A percentile compares a stretch with the other conserved stretches of the same genome.
phyloP scores from a whole-genome alignment of 352 stramenopile species.

The Ophiocytium majus region DNA sequence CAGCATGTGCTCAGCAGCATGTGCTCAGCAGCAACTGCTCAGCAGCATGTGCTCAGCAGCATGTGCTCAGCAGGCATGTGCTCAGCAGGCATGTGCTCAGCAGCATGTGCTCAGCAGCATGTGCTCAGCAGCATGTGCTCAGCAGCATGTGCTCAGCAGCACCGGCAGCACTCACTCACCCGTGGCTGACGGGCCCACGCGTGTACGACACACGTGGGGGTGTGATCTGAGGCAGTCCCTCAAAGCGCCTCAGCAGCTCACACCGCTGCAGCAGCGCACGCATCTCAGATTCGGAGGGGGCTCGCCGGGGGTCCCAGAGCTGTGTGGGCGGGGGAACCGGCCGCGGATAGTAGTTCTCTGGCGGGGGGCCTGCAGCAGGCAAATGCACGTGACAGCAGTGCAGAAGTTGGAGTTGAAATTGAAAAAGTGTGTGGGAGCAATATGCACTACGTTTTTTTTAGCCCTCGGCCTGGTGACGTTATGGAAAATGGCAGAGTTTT shows the following conservation, averaged over 20 bases:
- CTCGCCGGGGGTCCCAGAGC: background rate
- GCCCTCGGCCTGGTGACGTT: no score
- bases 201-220: background rate
- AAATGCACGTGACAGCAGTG: no score
- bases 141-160: background rate
- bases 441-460: no score
- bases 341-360: background rate
- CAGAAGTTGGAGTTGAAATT: no score
- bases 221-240: background rate
- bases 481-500: no score
- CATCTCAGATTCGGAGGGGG: background rate
- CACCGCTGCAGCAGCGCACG: background rate
- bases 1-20: background rate
- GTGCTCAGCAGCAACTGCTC: background rate
- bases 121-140: background rate
- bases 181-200: background rate
- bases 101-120: background rate
- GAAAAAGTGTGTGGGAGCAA: no score
- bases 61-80: background rate
- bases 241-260: background rate
- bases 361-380: background rate
- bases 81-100: background rate
- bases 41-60: background rate
- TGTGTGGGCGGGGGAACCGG: background rate
- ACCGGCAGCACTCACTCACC: background rate